Percentiles rank a stretch among this genome's conserved stretches.
Evolutionary conservation across 2,329 filamentous ascomycete genomes (phyloP).

Genomic region (Daldinia sp.): DNA sequence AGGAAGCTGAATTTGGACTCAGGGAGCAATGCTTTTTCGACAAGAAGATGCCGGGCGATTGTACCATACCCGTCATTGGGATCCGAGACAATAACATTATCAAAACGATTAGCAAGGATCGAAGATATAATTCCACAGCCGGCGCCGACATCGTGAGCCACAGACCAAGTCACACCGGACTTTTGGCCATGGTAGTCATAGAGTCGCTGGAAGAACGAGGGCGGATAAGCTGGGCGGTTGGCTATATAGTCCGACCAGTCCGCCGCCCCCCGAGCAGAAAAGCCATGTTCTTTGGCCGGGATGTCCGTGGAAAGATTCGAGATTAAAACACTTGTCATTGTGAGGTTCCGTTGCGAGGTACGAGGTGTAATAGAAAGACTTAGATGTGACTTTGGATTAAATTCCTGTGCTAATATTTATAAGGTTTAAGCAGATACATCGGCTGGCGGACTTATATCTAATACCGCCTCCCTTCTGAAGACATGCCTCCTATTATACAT

Average conservation of each 20-base stretch:
- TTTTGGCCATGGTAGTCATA: slow-evolving; percentile 38
- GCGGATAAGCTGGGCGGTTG: slow-evolving; percentile 36
- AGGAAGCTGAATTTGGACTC: slow-evolving; percentile 45
- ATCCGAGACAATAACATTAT: slow-evolving; percentile 46
- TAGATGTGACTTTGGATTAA: neutral
- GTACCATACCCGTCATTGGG: slow-evolving; percentile 46
- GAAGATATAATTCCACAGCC: slow-evolving; percentile 38
- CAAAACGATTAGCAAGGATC: slow-evolving; percentile 35
- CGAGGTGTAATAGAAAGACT: neutral
- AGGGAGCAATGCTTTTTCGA: slow-evolving; percentile 30
- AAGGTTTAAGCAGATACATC: neutral
- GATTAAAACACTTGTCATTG: neutral
- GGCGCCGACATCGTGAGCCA: slow-evolving; percentile 40
- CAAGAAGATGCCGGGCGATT: slow-evolving; percentile 41
- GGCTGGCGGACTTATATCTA: neutral
- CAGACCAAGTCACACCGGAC: slow-evolving; percentile 16
- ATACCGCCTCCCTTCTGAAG: neutral
- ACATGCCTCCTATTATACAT: neutral
- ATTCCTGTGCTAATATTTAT: neutral
- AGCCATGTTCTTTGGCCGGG: slow-evolving; percentile 20
- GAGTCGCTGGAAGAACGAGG: slow-evolving; percentile 41
- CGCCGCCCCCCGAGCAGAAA: slow-evolving; percentile 21
- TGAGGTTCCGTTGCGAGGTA: neutral
- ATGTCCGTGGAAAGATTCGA: neutral
- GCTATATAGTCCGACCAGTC: slow-evolving; percentile 41